Evolutionary conservation across 2,329 filamentous ascomycete species (phyloP).

Genomic region (Pseudogymnoascus sp.): DNA sequence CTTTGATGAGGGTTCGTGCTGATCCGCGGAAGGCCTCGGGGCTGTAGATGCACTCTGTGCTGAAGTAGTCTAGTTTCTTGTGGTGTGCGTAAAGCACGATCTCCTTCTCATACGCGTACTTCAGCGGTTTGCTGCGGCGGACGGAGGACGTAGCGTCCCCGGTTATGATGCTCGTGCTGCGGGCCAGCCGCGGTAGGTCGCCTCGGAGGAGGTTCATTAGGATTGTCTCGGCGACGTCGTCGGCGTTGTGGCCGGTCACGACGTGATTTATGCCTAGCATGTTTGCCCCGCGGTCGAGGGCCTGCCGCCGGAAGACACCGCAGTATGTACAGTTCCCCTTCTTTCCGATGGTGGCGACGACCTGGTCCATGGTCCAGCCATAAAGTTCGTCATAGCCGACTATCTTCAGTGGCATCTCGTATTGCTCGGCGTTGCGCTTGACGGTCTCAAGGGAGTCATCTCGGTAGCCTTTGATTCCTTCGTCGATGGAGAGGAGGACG

Average conservation of each 20-base stretch:
- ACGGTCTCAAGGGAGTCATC: slow-evolving; percentile 96
- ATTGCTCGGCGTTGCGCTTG: slow-evolving; percentile 85
- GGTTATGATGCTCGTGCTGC: slow-evolving; percentile 86
- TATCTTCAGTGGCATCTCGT: slow-evolving; percentile 85
- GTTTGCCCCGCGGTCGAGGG: slow-evolving; percentile 84
- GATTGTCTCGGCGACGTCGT: slow-evolving; percentile 94
- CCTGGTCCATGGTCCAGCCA: slow-evolving; percentile 99
- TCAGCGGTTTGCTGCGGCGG: slow-evolving; percentile 91
- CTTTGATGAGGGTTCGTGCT: slow-evolving; percentile 87
- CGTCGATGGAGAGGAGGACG: slow-evolving; percentile 84
- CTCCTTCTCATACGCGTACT: slow-evolving; percentile 98
- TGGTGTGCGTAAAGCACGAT: slow-evolving; percentile 97
- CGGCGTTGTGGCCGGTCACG: slow-evolving; percentile 94
- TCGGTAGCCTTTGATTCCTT: slow-evolving; percentile 93
- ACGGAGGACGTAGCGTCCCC: slow-evolving; percentile 74
- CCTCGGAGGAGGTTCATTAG: slow-evolving; percentile 94
- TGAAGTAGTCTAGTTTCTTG: slow-evolving; percentile 96
- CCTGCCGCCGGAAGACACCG: slow-evolving; percentile 90
- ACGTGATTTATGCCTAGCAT: slow-evolving; percentile 84
- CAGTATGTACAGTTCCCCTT: slow-evolving; percentile 99
- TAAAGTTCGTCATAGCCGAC: slow-evolving; percentile 91
- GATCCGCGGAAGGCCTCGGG: slow-evolving; percentile 94
- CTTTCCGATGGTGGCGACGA: slow-evolving; percentile 92
- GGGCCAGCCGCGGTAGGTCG: slow-evolving; percentile 77
- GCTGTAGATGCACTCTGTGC: slow-evolving; percentile 96